These are phyloP conservation scores for Phylloboletellus chloephorus DNA, from an alignment of 1,284 basidiomycete species.

Conservation along the genomic window DNA sequence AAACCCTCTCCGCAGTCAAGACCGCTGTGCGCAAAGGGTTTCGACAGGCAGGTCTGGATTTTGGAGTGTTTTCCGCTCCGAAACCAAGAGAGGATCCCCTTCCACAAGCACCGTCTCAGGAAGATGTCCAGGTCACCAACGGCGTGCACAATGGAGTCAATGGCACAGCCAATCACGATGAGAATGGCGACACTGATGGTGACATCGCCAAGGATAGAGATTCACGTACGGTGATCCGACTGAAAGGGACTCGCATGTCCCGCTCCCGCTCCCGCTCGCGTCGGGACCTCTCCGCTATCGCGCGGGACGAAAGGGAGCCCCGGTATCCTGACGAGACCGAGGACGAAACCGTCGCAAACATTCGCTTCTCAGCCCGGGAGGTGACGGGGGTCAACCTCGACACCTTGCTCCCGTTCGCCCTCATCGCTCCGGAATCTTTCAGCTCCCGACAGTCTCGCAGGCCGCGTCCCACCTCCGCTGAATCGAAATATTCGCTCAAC, in stretches of 20 bases:
- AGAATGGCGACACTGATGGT: conserved; percentile 29
- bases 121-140: conserved; percentile 18
- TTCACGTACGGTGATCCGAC: conserved; percentile 68
- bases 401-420: conserved; percentile 63
- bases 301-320: conserved; percentile 47
- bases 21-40: conserved; percentile 61
- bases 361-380: conserved; percentile 67
- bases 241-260: conserved; percentile 41
- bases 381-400: conserved; percentile 54
- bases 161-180: conserved; percentile 18
- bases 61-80: conserved; percentile 63
- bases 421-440: conserved; percentile 64
- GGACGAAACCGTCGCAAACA: conserved; percentile 61
- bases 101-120: conserved; percentile 15
- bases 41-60: conserved; percentile 56
- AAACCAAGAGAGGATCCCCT: conserved; percentile 19
- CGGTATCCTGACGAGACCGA: conserved; percentile 47
- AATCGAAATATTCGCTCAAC: conserved; percentile 15
- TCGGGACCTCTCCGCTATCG: conserved; percentile 52
- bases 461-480: conserved; percentile 14
- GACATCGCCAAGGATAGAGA: conserved; percentile 47
- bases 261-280: conserved; percentile 70
- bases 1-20: conserved; percentile 60
- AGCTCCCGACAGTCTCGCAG: conserved; percentile 35
- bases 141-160: conserved; percentile 24